Evolutionary conservation across 2,329 filamentous ascomycete genomes (phyloP).

Genomic region (Beauveria rudraprayagi): DNA sequence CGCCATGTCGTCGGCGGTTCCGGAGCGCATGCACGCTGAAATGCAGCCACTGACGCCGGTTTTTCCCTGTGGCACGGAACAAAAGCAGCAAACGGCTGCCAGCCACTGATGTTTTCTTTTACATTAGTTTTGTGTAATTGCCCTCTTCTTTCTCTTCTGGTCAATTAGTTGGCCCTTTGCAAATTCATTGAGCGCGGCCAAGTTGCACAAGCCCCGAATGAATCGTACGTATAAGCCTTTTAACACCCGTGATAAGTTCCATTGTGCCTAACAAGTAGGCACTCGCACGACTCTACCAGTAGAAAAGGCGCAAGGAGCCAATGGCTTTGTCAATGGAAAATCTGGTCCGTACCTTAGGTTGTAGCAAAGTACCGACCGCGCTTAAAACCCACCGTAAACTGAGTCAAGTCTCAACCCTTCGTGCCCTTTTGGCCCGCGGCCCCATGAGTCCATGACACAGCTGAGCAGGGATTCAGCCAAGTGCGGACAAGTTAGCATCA

Average conservation of each 20-base stretch:
- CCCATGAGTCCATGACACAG: constrained; percentile 4
- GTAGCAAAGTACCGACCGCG: neutral
- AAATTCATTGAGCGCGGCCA: neutral
- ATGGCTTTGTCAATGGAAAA: neutral
- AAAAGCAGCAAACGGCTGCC: neutral
- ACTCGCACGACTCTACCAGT: too few species aligned
- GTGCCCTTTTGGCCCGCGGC: neutral
- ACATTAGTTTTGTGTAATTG: neutral
- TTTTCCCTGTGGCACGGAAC: neutral
- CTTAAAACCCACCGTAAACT: neutral
- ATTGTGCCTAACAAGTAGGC: too few species aligned
- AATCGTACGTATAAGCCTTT: neutral
- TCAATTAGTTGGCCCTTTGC: neutral
- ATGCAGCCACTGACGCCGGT: neutral
- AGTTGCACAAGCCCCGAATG: neutral
- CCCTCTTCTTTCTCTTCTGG: neutral
- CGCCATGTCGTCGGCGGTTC: constrained; percentile 7
- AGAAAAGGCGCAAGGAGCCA: too few species aligned
- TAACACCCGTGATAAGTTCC: too few species aligned
- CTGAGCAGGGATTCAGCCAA: neutral
- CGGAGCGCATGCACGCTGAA: constrained; percentile 5
- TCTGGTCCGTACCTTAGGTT: neutral
- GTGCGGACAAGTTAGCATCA: too few species aligned
- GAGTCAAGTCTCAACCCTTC: neutral
- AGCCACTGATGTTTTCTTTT: neutral